Evolutionary conservation across 768 basidiomycete genomes (phyloP).

Genomic region (Pholiota microspora): DNA sequence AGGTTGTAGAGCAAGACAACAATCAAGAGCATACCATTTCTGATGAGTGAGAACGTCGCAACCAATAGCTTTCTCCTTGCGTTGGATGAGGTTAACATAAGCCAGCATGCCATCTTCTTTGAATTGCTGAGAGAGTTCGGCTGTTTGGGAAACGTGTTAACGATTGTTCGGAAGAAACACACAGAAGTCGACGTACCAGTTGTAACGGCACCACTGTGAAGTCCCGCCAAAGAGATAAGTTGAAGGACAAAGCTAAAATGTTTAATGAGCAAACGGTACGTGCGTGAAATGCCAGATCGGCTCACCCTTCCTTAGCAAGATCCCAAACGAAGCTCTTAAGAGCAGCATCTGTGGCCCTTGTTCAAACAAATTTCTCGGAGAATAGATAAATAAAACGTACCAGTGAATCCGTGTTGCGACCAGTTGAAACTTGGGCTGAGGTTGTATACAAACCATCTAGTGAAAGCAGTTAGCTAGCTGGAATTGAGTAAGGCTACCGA

Average conservation of each 20-base stretch:
- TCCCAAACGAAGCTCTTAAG: slow-evolving; percentile 90
- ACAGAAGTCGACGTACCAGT: slow-evolving; percentile 49
- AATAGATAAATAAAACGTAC: slow-evolving; percentile 27
- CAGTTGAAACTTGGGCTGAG: slow-evolving; percentile 94
- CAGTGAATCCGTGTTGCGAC: slow-evolving; percentile 77
- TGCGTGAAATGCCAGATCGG: neutral
- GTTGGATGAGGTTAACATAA: slow-evolving; percentile 85
- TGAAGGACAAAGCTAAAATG: slow-evolving; percentile 76
- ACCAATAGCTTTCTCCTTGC: slow-evolving; percentile 84
- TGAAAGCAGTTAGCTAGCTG: neutral
- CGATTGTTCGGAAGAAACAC: no score
- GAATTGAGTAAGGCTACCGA: neutral
- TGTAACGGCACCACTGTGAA: slow-evolving; percentile 79
- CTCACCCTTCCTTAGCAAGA: slow-evolving; percentile 81
- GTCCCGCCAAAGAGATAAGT: slow-evolving; percentile 85
- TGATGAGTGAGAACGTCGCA: slow-evolving; percentile 92
- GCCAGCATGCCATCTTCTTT: slow-evolving; percentile 91
- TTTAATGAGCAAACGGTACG: slow-evolving; percentile 5
- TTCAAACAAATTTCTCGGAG: neutral
- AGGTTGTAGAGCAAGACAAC: neutral
- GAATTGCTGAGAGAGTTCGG: slow-evolving; percentile 76
- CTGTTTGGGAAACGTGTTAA: slow-evolving; percentile 30
- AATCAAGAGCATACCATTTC: slow-evolving; percentile 63
- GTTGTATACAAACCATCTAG: slow-evolving; percentile 88
- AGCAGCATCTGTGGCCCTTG: slow-evolving; percentile 51